phyloP scores from a whole-genome alignment of 2,329 filamentous ascomycete species.

The Ascochyta koolunga region DNA sequence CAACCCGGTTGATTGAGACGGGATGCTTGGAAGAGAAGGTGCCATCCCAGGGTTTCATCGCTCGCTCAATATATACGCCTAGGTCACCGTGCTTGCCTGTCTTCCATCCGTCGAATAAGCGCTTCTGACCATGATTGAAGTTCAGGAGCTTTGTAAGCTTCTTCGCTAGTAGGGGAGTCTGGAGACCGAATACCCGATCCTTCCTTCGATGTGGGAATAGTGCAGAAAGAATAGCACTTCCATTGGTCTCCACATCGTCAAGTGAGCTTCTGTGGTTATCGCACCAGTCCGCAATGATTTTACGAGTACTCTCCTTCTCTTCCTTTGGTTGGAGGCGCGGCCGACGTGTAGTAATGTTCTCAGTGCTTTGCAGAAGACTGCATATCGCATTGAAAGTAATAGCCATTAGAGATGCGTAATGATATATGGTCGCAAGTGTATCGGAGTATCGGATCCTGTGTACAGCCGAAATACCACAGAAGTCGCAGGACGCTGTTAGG shows the following conservation, averaged over 20 bases:
- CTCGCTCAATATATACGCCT: constrained; percentile 70
- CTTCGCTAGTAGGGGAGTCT: constrained; percentile 65
- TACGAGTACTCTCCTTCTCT: constrained; percentile 33
- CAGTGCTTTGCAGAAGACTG: constrained; percentile 72
- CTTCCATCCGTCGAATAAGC: constrained; percentile 68
- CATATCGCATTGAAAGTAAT: constrained; percentile 74
- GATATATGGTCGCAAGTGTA: not conserved
- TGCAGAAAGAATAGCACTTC: constrained; percentile 72
- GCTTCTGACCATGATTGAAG: constrained; percentile 66
- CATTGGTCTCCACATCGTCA: constrained; percentile 61
- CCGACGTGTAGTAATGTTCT: constrained; percentile 55
- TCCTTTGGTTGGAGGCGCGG: constrained; percentile 46
- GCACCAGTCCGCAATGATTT: constrained; percentile 72
- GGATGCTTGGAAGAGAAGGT: constrained; percentile 39
- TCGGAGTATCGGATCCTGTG: not conserved
- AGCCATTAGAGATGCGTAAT: constrained; percentile 57
- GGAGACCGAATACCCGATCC: constrained; percentile 78
- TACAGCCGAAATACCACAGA: not conserved
- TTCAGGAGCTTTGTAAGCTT: constrained; percentile 72
- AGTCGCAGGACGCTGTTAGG: not conserved
- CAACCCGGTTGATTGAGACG: constrained; percentile 73
- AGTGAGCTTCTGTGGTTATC: constrained; percentile 64
- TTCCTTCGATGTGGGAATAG: constrained; percentile 77
- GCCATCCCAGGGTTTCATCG: constrained; percentile 65
- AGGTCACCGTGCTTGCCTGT: constrained; percentile 68